Base-by-base conservation (phyloP, 202 grass and related monocot species). In the Miscanthus sacchariflorus region DNA sequence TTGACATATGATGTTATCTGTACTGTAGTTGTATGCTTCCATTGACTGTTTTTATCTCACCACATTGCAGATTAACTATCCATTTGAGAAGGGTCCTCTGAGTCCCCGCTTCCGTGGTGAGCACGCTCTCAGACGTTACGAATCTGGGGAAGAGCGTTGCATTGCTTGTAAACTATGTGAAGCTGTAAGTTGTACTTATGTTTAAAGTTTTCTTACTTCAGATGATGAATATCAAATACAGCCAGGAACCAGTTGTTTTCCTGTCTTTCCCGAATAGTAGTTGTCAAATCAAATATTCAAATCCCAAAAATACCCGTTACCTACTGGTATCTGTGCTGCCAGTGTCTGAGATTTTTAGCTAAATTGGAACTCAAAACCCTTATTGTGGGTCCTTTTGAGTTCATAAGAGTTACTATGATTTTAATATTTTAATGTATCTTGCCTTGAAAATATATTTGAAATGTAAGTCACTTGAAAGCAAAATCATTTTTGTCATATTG, bases 121-220 rank as follows among this genome's bases (percentile, higher is more conserved):
- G 80, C 97, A 99, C 87, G 97, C 97, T 84, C 91, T 99, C 67
- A 91, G 97, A 50, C 94, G 97, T 65, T 99, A 99, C 80, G 88
- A 93, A 61, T 92, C 94, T 92, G 96, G 96, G 27, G 96, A 99
- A 87, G 96, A 99, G 71, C 89, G 96, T 14, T 99, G 96, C 86
- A 99, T 99, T 88, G 96, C 96, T 65, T 99, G 94, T 77, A 99
- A 99, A 86, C 91, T 99, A 77, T 99, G 96, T 36, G 96, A 98
- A 84, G 96, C 96, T 89, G 96, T 98, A 93, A 90, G 90, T 91
- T 89, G 72, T 88, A 70, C 74, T 76, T 72, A 74, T 50, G 33
- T 87, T 82, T 75, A 78, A 42, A 76, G 12, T 36, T 43, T 18
- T 83, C 72, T 49, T 9, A 78, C 63, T 39, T 72, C 0, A 21